These are phyloP conservation scores for Candida schatavii DNA, from an alignment of 805 yeast genomes.

Conservation along the genomic window DNA sequence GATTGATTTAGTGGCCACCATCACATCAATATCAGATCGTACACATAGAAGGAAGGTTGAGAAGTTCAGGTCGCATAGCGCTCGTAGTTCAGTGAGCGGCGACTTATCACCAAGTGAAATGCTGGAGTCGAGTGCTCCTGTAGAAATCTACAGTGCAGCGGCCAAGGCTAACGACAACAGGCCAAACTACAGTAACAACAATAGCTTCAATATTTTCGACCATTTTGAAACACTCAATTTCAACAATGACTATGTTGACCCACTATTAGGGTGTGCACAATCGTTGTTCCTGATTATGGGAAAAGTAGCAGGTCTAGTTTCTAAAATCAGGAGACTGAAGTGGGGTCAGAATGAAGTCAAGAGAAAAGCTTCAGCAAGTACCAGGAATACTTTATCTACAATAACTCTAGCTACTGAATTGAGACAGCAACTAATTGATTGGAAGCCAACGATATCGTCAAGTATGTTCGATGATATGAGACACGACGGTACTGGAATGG, in stretches of 20 bases:
- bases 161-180: conserved; percentile 5
- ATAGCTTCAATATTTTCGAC: conserved; percentile 31
- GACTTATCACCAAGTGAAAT: conserved; percentile 12
- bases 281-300: conserved; percentile 63
- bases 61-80: conserved; percentile 6
- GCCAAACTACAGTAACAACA: not conserved
- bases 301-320: conserved; percentile 55
- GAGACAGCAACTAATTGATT: conserved; percentile 49
- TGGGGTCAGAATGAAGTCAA: conserved; percentile 12
- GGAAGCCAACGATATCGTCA: conserved; percentile 52
- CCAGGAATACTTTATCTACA: conserved; percentile 40
- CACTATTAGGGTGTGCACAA: conserved; percentile 66
- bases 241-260: conserved; percentile 49
- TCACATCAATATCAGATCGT: conserved; percentile 29
- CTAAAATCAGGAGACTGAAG: conserved; percentile 42
- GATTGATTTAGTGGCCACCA: conserved; percentile 39
- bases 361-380: not conserved
- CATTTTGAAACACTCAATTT: conserved; percentile 35
- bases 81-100: conserved; percentile 1
- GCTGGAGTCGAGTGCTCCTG: conserved; percentile 27
- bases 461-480: conserved; percentile 30
- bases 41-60: conserved; percentile 13
- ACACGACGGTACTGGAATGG: conserved; percentile 11
- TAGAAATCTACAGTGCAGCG: conserved; percentile 2
- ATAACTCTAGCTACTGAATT: conserved; percentile 56